Evolutionary conservation across 805 yeast species (phyloP), one percentile per base, ranked within the genome.

Genomic region (Ogataea ramenticola): DNA sequence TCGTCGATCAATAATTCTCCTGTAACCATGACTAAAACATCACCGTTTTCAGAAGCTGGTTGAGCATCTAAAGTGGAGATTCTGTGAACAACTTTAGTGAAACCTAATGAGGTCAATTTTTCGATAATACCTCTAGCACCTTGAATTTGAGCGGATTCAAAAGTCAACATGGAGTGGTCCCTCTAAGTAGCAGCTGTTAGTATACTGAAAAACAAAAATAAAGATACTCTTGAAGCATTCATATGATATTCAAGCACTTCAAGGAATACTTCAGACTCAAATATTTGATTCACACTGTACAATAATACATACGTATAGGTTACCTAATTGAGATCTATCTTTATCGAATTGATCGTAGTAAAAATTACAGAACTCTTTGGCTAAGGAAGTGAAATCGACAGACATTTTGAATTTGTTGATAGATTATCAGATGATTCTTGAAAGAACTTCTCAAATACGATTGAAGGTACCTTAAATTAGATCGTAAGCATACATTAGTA

Each of bases 21-120:
- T 44, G 99, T 93, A 56, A 93, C 97, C 93, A 93, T 83, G 43
- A 91, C 98, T 57, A 93, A 74, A 44, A 93, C 95, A 62, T 91
- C 97, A 49, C 93, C 91, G 56, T 72, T 78, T 46, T 95, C 87
- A 46, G 96, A 84, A 33, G 95, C 96, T 41, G 99, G 99, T 71
- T 93, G 99, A 39, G 98, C 98, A 60, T 93, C 98, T 61, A 93
- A 77, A 37, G 98, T 91, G 44, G 95, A 82, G 61, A 93, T 84
- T 71, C 95, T 78, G 73, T 93, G 99, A 41, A 79, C 83, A 46
- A 93, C 97, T 69, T 89, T 89, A 64, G 77, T 83, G 75, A 93
- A 93, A 42, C 96, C 96, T 57, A 93, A 76, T 33, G 89, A 77
- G 22, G 79, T 81, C 53, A 93, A 78, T 66, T 93, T 91, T 71